Evolutionary conservation across 768 basidiomycete genomes (phyloP), one percentile per base, ranked within the genome.

Genomic region (Mrakia gelida): DNA sequence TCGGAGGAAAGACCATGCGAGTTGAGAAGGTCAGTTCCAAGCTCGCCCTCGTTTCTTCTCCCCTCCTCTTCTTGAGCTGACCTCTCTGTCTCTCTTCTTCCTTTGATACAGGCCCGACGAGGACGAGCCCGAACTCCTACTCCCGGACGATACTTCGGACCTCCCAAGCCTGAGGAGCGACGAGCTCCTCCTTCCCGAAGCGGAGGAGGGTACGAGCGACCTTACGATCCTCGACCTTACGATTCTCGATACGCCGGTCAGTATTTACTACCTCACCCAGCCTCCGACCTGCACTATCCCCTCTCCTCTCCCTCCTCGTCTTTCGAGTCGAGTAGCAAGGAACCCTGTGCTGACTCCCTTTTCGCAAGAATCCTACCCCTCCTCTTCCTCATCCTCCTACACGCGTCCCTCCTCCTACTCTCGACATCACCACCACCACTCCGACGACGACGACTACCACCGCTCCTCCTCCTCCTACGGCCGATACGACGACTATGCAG

Each of bases 71-170:
- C 30, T 52, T 88, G 94, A 80, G 32, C 21, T 41, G 23, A 92
- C 94, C 18, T 92, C 84, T 84, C 63, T 56, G 34, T 6, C 30
- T 41, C 30, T 15, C 23, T 26, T 45, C 9, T 1, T 13, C n/a
- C 32, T 38, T 59, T 43, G 32, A n/a, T n/a, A 0, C 38, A 83
- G 84, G 84, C 84, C 76, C 82, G 82, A 79, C 83, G 85, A 80
- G 83, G 83, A 54, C 82, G 83, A 70, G 83, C 83, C 62, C 80
- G 82, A 76, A 83, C 84, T 76, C 85, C 96, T 3, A 99, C 96
- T 9, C 96, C 96, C 4, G 96, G 96, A 38, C 87, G 92, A 74
- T 99, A 99, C 88, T 93, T 92, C 80, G 95, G 94, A 0, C 93
- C 94, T 68, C 93, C 94, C 63, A 94, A 95, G 86, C 88, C 92